Evolutionary conservation across 345 rosid genomes (phyloP).

Genomic region (Citrus maxima): DNA sequence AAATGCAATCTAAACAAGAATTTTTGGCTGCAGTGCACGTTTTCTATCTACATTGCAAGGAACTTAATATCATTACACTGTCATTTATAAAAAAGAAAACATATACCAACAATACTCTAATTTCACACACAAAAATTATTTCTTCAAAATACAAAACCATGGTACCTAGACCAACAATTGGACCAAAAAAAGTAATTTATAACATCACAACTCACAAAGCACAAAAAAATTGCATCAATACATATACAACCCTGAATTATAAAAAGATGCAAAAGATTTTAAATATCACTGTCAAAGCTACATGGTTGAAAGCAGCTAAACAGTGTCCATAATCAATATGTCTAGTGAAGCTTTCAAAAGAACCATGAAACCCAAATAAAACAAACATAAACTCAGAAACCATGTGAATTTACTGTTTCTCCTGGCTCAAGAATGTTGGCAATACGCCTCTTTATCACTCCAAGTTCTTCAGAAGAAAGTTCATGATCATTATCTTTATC

Average conservation of each 20-base stretch:
- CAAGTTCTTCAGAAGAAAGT: constrained; percentile 73
- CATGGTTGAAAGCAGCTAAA: background rate
- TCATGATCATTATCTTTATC: constrained; percentile 39
- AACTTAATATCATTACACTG: background rate
- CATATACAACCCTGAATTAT: background rate
- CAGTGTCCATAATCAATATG: background rate
- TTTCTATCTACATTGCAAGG: background rate
- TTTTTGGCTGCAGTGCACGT: background rate
- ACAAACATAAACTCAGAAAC: background rate
- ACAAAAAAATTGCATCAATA: background rate
- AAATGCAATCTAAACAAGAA: background rate
- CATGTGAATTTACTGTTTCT: constrained; percentile 64
- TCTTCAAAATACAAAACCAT: background rate
- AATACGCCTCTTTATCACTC: constrained; percentile 74
- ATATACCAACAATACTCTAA: background rate
- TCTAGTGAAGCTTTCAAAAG: background rate
- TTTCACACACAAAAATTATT: background rate
- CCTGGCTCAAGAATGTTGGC: constrained; percentile 79
- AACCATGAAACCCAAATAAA: background rate
- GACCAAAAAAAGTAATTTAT: background rate
- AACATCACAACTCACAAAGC: background rate
- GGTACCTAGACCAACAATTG: background rate
- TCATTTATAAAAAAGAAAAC: background rate
- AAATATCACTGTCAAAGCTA: background rate
- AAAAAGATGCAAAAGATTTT: background rate